A percentile compares a stretch with the other conserved stretches of the same genome.
Evolutionary conservation across 192 early-diverging fungal genomes (phyloP).

Genomic region (Coemansia sp.): DNA sequence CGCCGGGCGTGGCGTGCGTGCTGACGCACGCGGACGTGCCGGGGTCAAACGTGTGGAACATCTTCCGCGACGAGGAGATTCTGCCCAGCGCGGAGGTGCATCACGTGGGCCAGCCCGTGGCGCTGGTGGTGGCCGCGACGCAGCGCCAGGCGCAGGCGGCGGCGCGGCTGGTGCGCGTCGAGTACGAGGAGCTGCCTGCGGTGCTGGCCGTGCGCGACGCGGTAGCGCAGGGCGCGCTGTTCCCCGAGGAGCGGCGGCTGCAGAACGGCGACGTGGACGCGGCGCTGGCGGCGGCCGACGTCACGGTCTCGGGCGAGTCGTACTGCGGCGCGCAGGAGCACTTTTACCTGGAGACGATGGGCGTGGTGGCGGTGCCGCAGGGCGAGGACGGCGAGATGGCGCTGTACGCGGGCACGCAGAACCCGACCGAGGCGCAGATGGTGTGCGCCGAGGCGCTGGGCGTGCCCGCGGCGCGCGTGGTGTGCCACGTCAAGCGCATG

Average conservation of each 20-base stretch:
- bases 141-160: slow-evolving; percentile 67
- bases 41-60: slow-evolving; percentile 56
- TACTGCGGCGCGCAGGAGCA: slow-evolving; percentile 72
- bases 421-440: slow-evolving; percentile 72
- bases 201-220: slow-evolving; percentile 81
- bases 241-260: slow-evolving; percentile 54
- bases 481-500: slow-evolving; percentile 77
- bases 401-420: slow-evolving; percentile 76
- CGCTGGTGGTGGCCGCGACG: slow-evolving; percentile 73
- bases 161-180: slow-evolving; percentile 64
- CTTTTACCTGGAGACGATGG: slow-evolving; percentile 85
- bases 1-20: slow-evolving; percentile 67
- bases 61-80: slow-evolving; percentile 76
- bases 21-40: slow-evolving; percentile 70
- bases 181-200: slow-evolving; percentile 69
- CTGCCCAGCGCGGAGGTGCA: slow-evolving; percentile 69
- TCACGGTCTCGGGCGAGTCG: slow-evolving; percentile 57
- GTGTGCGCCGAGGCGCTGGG: slow-evolving; percentile 71
- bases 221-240: slow-evolving; percentile 63
- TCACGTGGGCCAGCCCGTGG: slow-evolving; percentile 74
- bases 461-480: slow-evolving; percentile 64
- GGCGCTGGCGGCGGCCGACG: slow-evolving; percentile 51
- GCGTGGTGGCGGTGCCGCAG: slow-evolving; percentile 63
- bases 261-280: slow-evolving; percentile 64
- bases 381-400: slow-evolving; percentile 79